These are phyloP conservation scores for Dacryopinax spathularia DNA, from an alignment of 768 basidiomycete species.

Conservation along the genomic window DNA sequence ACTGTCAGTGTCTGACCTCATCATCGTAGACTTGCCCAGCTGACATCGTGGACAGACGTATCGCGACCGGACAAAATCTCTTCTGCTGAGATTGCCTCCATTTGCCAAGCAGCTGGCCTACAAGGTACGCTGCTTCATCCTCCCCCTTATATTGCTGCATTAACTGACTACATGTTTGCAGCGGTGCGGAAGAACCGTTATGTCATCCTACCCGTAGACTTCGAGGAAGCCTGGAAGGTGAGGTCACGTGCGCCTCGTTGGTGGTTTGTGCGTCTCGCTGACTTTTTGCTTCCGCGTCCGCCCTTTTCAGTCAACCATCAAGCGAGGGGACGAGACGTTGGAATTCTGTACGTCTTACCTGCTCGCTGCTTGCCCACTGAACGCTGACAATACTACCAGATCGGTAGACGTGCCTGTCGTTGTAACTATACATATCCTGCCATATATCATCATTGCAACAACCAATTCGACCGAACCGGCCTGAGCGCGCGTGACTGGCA, in stretches of 20 bases:
- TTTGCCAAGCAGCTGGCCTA: conserved; percentile 92
- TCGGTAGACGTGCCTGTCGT: conserved; percentile 19
- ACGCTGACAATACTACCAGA: conserved; percentile 20
- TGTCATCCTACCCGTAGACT: conserved; percentile 89
- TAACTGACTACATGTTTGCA: conserved; percentile 20
- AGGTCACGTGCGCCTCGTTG: conserved; percentile 46
- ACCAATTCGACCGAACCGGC: background rate
- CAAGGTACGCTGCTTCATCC: conserved; percentile 46
- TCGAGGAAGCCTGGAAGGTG: conserved; percentile 99
- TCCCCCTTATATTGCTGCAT: background rate
- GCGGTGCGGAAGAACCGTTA: conserved; percentile 98
- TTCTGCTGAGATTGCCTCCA: conserved; percentile 87
- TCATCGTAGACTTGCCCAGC: background rate
- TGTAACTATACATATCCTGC: conserved; percentile 3
- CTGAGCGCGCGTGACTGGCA: background rate
- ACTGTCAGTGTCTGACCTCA: conserved; percentile 51
- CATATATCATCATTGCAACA: background rate
- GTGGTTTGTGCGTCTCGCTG: conserved; percentile 16
- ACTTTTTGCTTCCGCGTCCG: conserved; percentile 14
- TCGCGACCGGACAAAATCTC: conserved; percentile 92
- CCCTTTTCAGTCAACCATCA: conserved; percentile 74
- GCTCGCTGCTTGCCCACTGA: background rate
- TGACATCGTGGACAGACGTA: conserved; percentile 47
- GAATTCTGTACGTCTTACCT: conserved; percentile 62
- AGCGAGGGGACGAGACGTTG: conserved; percentile 87